Base-by-base conservation (phyloP, 495 filamentous ascomycete genomes). In the Monascus purpureus region DNA sequence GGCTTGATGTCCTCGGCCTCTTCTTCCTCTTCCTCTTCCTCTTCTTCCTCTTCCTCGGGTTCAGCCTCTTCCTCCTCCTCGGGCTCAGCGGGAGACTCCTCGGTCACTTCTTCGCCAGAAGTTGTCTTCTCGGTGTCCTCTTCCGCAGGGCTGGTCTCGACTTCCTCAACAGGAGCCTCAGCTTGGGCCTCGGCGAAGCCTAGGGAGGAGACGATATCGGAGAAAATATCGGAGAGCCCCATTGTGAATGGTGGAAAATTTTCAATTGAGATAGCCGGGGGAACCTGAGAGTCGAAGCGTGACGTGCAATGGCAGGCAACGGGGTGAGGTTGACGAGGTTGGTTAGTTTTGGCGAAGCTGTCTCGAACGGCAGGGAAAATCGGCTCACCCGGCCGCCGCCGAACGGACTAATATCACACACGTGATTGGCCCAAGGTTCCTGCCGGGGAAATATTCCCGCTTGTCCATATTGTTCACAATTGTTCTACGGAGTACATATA, bases 201-300 rank as follows among this genome's bases (percentile, higher is more conserved):
- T 39, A 74, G 50, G 48, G 68, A 64, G 43, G 65, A 63, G 47
- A 66, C 54, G 40, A 79, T 51, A 53, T 77, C 68, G 53, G 65
- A 61, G 61, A 82, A 68, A 55, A 74, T 63, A 47, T 77, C 72
- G 43, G 65, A 52, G 57, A 78, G 57, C 57, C 68, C 65, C 75
- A 77, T 80, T 47, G 55, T 65, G 59, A 46, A 35, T 32, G 35
- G 41, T 41, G 36, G 39, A 40, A 47, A 49, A 35, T 40, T 50
- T 45, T 58, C 49, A 58, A 53, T 60, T 57, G 56, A 54, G 39
- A 43, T 49, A 40, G 44, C 48, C 49, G 43, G 43, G 43, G 46
- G 12, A 39, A 35, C 33, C 24, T 22, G 33, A 29, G 25, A 25
- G 36, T 25, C 36, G 29, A 37, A 34, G 18, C 33, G 38, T 41